phyloP scores from a whole-genome alignment of 192 early-diverging fungal genomes.

The Coemansia sp. region DNA sequence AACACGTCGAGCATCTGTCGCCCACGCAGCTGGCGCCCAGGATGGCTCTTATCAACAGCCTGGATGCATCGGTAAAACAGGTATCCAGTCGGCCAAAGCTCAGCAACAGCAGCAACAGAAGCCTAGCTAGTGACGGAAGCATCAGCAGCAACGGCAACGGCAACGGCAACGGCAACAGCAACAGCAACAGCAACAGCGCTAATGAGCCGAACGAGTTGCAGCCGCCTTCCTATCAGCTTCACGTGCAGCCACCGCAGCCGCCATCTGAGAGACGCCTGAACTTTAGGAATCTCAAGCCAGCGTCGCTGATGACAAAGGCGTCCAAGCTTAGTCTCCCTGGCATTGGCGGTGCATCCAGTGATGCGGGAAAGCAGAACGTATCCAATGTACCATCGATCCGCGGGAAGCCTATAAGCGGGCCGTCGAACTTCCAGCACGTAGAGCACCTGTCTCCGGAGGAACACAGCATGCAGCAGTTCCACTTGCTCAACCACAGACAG shows the following conservation, averaged over 20 bases:
- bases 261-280: constrained; percentile 26
- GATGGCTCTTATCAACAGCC: constrained; percentile 42
- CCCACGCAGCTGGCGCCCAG: constrained; percentile 36
- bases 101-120: constrained; percentile 7
- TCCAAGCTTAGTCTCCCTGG: constrained; percentile 25
- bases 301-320: constrained; percentile 37
- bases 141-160: constrained; percentile 8
- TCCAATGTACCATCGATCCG: constrained; percentile 14
- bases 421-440: constrained; percentile 46
- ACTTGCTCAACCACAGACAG: constrained; percentile 52
- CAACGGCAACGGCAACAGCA: constrained; percentile 1
- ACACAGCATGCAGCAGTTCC: constrained; percentile 49
- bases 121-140: background rate
- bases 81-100: constrained; percentile 2
- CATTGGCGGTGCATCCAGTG: background rate
- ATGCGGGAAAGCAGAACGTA: constrained; percentile 4
- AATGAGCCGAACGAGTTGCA: background rate
- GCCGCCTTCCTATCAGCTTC: background rate
- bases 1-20: constrained; percentile 54
- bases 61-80: background rate
- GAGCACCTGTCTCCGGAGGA: constrained; percentile 43
- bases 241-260: constrained; percentile 1
- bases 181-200: background rate
- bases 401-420: constrained; percentile 42
- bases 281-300: constrained; percentile 48